Evolutionary conservation across 352 stramenopile species (phyloP), one percentile per base, ranked within the genome.

Genomic region (Globisporangium cystogenes): DNA sequence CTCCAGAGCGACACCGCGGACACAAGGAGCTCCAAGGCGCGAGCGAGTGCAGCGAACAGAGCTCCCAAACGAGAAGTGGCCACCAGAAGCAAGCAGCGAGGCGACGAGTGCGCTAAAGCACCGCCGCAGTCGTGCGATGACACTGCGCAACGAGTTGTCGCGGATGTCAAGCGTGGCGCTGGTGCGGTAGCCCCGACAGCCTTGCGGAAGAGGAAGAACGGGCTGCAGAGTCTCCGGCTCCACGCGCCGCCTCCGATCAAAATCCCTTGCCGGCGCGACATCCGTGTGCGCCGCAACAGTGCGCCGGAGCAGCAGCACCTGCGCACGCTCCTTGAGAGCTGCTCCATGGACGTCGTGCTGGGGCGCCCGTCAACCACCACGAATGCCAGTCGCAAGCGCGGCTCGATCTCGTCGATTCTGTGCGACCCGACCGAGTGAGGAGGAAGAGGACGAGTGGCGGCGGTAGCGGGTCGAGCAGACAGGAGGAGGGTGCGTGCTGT

Each of bases 381-480:
- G 35, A 86, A 69, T 52, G 70, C 79, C 7, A 67, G 69, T 45
- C 82, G 72, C 53, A 74, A 72, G 29, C 78, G 78, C 21, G 75
- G 76, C 40, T 87, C 75, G 24, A 90, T 90, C 43, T 84, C 72
- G 41, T 87, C 78, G 27, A 87, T 90, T 59, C 70, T 90, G 48
- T 86, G 77, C 54, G 70, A 79, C 36, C 65, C 68, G 7, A 48
- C 55, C 18, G 65, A 76, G 64, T 78, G 57, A 82, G 5, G 33
- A 39, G 33, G 11, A 12, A 7, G 14, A 2, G 15, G 4, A 8
- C 12, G 14, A 12, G 15, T 18, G 33, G 33, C 14, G 33, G 33
- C 14, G 18, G 39, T 16, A 6, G 39, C 6, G 5, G 31, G 31
- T 8, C 39, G n/a, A 24, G 39, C 3, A 18, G 8, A 12, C 14